phyloP scores from a whole-genome alignment of 306 rosid species.

The Vigna mungo region DNA sequence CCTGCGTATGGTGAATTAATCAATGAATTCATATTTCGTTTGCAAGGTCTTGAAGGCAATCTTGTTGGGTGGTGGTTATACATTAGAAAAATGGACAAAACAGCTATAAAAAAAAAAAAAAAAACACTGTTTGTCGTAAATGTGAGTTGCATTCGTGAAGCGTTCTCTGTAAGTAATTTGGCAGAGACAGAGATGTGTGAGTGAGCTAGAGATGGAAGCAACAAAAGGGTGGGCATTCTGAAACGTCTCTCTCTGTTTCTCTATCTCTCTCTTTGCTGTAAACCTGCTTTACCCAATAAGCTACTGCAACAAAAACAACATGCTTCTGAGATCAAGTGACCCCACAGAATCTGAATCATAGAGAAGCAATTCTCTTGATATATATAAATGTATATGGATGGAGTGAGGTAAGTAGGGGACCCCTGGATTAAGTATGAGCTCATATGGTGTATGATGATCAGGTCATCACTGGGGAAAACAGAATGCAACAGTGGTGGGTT shows the following conservation, averaged over 20 bases:
- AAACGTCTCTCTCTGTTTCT: slow-evolving; percentile 1
- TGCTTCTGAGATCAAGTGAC: slow-evolving; percentile 66
- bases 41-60: no score
- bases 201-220: neutral
- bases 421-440: neutral
- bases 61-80: no score
- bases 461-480: slow-evolving; percentile 32
- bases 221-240: neutral
- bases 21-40: no score
- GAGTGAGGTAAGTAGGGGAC: neutral
- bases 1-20: no score
- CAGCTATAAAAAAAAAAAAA: no score
- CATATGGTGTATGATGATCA: slow-evolving; percentile 23
- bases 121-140: neutral
- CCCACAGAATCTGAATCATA: slow-evolving; percentile 24
- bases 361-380: slow-evolving; percentile 5
- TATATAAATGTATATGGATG: no score
- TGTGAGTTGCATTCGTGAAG: neutral
- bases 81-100: no score
- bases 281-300: neutral
- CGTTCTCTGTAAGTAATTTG: neutral
- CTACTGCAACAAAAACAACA: slow-evolving; percentile 68
- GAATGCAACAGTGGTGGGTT: neutral
- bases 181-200: slow-evolving; percentile 25
- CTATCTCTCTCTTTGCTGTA: neutral